Evolutionary conservation across 2,329 filamentous ascomycete species (phyloP).

Genomic region (Nigrospora sphaerica): DNA sequence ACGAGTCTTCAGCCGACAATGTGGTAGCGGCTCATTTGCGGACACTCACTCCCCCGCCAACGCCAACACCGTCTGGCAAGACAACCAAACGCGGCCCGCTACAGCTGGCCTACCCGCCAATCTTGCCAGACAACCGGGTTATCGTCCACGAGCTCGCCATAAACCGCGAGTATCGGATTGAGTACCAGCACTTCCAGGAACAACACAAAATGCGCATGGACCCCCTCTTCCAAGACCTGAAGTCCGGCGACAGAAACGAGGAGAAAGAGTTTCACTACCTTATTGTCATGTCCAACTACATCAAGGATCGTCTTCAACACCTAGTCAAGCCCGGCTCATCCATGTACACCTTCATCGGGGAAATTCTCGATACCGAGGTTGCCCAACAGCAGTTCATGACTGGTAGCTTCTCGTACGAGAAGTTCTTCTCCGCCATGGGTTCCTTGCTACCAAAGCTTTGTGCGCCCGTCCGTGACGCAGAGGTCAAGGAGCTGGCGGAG

Average conservation of each 20-base stretch:
- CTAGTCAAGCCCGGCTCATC: conserved; percentile 64
- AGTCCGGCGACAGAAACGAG: conserved; percentile 58
- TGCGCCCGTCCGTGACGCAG: conserved; percentile 71
- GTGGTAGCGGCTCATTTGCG: conserved; percentile 34
- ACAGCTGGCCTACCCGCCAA: conserved; percentile 38
- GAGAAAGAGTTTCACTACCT: conserved; percentile 63
- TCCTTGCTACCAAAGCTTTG: conserved; percentile 72
- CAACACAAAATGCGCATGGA: conserved; percentile 42
- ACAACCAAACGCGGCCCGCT: conserved; percentile 26
- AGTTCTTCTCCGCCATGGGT: conserved; percentile 72
- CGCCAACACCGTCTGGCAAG: conserved; percentile 38
- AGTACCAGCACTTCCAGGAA: conserved; percentile 51
- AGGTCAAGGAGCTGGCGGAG: conserved; percentile 62
- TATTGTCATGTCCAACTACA: conserved; percentile 61
- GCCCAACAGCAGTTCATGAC: conserved; percentile 61
- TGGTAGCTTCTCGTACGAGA: conserved; percentile 73
- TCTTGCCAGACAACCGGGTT: conserved; percentile 65
- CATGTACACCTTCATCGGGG: conserved; percentile 68
- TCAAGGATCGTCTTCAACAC: conserved; percentile 64
- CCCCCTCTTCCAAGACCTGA: conserved; percentile 50
- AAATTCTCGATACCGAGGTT: conserved; percentile 67
- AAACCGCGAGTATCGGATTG: conserved; percentile 70
- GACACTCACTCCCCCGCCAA: conserved; percentile 42
- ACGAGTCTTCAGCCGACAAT: conserved; percentile 31
- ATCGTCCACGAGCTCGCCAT: conserved; percentile 75